Percentiles rank a stretch among this genome's conserved stretches.
Evolutionary conservation across 2,329 filamentous ascomycete species (phyloP).

Genomic region (Colletotrichum chlorophyti): DNA sequence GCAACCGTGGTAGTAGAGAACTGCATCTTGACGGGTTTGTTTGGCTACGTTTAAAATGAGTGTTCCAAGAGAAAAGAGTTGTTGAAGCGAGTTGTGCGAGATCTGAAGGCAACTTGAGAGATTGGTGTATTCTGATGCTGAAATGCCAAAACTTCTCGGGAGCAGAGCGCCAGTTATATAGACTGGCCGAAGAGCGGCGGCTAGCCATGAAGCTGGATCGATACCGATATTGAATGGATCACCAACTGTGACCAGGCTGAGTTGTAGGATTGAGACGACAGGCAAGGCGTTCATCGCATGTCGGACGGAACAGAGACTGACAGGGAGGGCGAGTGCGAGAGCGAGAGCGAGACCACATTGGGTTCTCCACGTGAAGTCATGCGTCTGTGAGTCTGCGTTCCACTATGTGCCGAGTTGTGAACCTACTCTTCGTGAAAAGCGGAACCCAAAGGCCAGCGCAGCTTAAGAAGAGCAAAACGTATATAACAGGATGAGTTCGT

Average conservation of each 20-base stretch:
- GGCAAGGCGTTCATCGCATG: neutral
- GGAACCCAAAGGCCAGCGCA: no score
- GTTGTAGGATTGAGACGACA: neutral
- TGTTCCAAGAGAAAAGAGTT: neutral
- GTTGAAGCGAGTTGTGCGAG: neutral
- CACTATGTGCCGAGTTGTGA: no score
- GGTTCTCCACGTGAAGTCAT: no score
- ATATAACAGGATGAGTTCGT: no score
- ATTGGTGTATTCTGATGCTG: no score
- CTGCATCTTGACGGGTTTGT: neutral
- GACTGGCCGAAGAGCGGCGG: neutral
- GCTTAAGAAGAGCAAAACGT: no score
- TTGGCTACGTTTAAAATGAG: neutral
- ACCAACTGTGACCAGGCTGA: neutral
- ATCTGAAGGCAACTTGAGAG: no score
- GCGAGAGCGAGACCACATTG: neutral
- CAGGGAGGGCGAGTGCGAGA: neutral
- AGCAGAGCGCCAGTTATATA: no score
- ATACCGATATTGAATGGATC: neutral
- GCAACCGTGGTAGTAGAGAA: neutral
- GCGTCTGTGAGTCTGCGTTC: no score
- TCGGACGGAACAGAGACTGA: no score
- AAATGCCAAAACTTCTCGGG: no score
- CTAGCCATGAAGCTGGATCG: neutral
- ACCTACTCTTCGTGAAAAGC: no score